Base-by-base conservation (phyloP, 2,329 filamentous ascomycete genomes). In the Ceratocystis cubensis region DNA sequence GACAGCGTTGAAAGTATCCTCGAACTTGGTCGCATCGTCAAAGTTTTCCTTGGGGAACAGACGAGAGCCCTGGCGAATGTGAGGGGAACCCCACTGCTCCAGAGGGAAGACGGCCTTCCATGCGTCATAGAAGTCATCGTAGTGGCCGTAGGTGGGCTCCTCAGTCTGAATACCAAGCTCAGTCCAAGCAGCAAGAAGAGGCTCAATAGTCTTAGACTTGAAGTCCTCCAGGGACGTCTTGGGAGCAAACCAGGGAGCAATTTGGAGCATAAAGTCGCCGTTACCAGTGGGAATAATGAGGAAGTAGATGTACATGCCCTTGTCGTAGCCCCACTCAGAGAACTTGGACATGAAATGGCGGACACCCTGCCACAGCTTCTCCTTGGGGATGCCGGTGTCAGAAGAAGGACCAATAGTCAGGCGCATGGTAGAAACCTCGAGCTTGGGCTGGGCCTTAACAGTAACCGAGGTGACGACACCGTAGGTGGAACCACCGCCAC, bases 401-500 rank as follows among this genome's bases (percentile, higher is more conserved):
- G 67, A 75, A 74, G 67, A 74, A 75, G 10, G 70, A 64, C 71
- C 70, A 3, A 72, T 71, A 30, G 66, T 66, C 20, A 73, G 76
- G 50, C 69, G 70, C 22, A 71, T 74, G 4, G 77, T 73, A 0
- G 72, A 73, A 4, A 75, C 75, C 28, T 71, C 71, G 37, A 74
- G 71, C 30, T 72, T 72, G 1, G 72, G 73, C 63, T 76, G 75
- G 2, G 74, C 73, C 7, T 73, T 73, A 45, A 77, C 73, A 1
- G 73, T 73, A 64, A 76, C 70, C 1, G 75, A 78, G 28, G 75
- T 71, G 5, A 79, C 78, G 3, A 80, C 75, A 1, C 78, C 79
- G 66, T 76, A 80, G 2, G 76, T 79, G 62, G 75, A 77, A 8
- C 67, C 67, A 67, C 79, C 79, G 10, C 76, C 80, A 25, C 80